Evolutionary conservation across 257 asterid species (phyloP), one percentile per base, ranked within the genome.

Genomic region (Coffea eugenioides): DNA sequence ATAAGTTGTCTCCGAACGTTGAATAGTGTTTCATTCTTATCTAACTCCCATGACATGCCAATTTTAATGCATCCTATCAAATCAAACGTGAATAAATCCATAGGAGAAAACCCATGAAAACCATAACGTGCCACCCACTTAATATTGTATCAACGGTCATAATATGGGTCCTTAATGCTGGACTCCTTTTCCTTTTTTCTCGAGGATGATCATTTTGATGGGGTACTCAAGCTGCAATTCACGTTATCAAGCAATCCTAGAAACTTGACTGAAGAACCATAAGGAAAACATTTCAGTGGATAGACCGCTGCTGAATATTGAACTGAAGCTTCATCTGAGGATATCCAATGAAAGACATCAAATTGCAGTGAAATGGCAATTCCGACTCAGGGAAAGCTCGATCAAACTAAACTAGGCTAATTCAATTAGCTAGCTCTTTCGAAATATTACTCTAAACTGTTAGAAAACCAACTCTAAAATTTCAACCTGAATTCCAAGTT

Each of bases 161-260:
- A 45, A 45, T 46, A 46, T 64, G 72, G 67, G 51, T 70, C 73
- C 80, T 45, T 64, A 64, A 64, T 76, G 80, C 51, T 70, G 80
- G 52, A 62, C 20, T 46, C 11, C 65, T 62, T 49, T 75, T 59
- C 41, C 20, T 46, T 46, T 76, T 76, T 45, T 34, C 57, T 45
- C 36, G 80, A 45, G 80, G 61, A 64, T 15, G 69, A 64, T 64
- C 69, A 2, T 64, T 64, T 64, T 4, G 39, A n/a, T n/a, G 14
- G 16, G 9, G 16, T 25, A n/a, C 8, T 20, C 25, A n/a, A 6
- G 15, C 4, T n/a, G 16, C 68, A n/a, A n/a, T 2, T n/a, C 7
- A 9, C 2, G 2, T 2, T 64, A 16, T 6, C 34, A 64, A 25
- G 27, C 39, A 10, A 64, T 3, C 3, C 15, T 9, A 20, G 21